These are phyloP conservation scores for Prasinococcaceae sp. DNA, from an alignment of 139 green algal genomes.

Conservation along the genomic window DNA sequence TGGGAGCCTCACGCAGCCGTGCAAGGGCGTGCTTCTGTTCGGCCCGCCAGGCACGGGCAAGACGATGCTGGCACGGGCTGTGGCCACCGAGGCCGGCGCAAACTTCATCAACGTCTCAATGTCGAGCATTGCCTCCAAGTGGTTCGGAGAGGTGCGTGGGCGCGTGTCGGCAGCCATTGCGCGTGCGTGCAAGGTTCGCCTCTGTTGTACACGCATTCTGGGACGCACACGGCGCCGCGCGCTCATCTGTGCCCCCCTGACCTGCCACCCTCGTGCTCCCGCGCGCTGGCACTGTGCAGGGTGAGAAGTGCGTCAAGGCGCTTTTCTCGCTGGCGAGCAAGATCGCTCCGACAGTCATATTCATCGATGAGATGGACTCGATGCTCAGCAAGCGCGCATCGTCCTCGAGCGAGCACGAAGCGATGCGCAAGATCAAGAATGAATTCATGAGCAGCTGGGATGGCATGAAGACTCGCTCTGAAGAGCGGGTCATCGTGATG, in stretches of 20 bases:
- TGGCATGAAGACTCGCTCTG: conserved; percentile 37
- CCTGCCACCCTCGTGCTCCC: neutral
- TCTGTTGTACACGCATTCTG: neutral
- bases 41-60: conserved; percentile 26
- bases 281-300: conserved; percentile 12
- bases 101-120: conserved; percentile 58
- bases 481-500: conserved; percentile 42
- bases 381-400: conserved; percentile 30
- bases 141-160: conserved; percentile 29
- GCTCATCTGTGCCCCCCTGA: neutral
- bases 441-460: conserved; percentile 59
- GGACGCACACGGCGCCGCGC: neutral
- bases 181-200: conserved; percentile 22
- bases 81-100: conserved; percentile 27
- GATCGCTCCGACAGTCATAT: conserved; percentile 53
- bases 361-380: conserved; percentile 51
- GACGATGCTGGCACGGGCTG: conserved; percentile 29
- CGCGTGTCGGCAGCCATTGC: conserved; percentile 27
- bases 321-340: conserved; percentile 51
- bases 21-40: conserved; percentile 38
- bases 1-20: conserved; percentile 43
- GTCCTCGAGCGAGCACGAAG: conserved; percentile 46
- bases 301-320: conserved; percentile 36
- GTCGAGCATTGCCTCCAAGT: conserved; percentile 37
- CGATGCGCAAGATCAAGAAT: conserved; percentile 58